phyloP scores from a whole-genome alignment of 2,329 filamentous ascomycete genomes.

The Magnaporthales sp. region DNA sequence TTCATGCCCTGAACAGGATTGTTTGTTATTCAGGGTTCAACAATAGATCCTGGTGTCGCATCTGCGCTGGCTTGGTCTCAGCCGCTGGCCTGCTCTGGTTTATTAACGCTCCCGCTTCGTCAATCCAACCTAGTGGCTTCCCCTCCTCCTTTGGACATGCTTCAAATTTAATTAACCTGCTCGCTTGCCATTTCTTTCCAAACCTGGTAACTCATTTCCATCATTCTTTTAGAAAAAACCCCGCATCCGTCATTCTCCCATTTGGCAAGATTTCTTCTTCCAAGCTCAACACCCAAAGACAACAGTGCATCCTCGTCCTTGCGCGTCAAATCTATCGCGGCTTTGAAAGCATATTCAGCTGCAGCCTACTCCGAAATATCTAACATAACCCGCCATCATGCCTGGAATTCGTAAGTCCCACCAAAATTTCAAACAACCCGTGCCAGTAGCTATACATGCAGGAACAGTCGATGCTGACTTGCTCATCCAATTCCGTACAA shows the following conservation, averaged over 20 bases:
- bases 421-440: background rate
- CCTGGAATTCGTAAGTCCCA: slow-evolving; percentile 5
- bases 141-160: background rate
- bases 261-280: background rate
- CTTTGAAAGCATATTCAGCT: background rate
- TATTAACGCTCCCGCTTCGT: background rate
- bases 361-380: background rate
- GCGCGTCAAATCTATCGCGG: background rate
- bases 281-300: background rate
- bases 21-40: background rate
- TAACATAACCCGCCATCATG: background rate
- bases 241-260: background rate
- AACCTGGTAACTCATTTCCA: background rate
- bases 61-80: background rate
- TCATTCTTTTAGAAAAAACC: slow-evolving; percentile 2
- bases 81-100: background rate
- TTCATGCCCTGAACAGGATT: background rate
- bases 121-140: background rate
- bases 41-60: slow-evolving; percentile 1
- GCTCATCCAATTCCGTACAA: background rate
- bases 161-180: background rate
- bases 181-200: background rate
- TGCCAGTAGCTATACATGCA: background rate
- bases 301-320: background rate
- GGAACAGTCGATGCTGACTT: background rate